Evolutionary conservation across 257 asterid genomes (phyloP).

Genomic region (Perilla frutescens): DNA sequence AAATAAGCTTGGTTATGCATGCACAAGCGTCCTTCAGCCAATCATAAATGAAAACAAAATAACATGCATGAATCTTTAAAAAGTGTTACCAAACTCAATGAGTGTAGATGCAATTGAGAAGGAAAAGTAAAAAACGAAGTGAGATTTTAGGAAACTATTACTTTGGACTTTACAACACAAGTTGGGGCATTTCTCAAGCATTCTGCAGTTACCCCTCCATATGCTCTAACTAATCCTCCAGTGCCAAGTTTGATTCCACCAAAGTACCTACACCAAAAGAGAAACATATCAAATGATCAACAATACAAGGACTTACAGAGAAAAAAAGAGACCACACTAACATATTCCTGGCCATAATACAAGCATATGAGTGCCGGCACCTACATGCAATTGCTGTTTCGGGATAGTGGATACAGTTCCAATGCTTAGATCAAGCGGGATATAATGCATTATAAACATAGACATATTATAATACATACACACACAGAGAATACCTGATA

Average conservation of each 20-base stretch:
- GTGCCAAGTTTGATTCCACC: conserved; percentile 98
- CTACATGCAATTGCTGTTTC: conserved; percentile 18
- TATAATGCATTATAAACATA: neutral
- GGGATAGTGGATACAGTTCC: neutral
- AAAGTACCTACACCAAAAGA: conserved; percentile 57
- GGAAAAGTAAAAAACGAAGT: neutral
- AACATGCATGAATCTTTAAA: conserved; percentile 4
- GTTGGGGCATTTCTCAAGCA: conserved; percentile 86
- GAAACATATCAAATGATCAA: conserved; percentile 15
- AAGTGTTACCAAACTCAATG: conserved; percentile 8
- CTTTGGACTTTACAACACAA: conserved; percentile 80
- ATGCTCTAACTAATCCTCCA: conserved; percentile 98
- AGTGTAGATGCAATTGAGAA: neutral
- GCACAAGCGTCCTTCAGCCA: neutral
- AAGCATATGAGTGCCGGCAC: neutral
- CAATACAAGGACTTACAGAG: neutral
- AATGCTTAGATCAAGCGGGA: neutral
- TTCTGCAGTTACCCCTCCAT: conserved; percentile 92
- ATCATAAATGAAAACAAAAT: neutral
- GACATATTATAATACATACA: neutral
- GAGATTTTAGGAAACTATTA: conserved; percentile 34
- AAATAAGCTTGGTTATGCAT: conserved; percentile 20
- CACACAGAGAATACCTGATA: conserved; percentile 55
- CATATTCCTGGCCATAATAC: neutral
- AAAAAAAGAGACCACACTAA: neutral